phyloP scores from a whole-genome alignment of 1,139 yeast species.

The Saccharomyces hybrid region DNA sequence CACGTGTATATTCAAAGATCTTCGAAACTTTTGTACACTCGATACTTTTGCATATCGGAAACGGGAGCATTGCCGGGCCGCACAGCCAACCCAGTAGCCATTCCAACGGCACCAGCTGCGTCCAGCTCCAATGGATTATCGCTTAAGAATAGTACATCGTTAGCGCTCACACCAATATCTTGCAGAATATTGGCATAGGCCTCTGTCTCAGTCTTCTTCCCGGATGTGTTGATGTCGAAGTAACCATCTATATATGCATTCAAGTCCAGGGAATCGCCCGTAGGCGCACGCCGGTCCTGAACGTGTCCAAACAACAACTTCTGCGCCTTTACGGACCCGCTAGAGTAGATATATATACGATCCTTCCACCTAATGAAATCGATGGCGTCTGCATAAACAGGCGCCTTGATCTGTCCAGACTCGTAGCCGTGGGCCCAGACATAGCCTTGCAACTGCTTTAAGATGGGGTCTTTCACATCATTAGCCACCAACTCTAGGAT shows the following conservation, averaged over 20 bases:
- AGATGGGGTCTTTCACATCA: constrained; percentile 71
- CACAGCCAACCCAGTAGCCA: constrained; percentile 50
- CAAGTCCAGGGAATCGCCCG: constrained; percentile 37
- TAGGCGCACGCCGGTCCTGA: constrained; percentile 20
- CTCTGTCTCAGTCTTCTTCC: constrained; percentile 50
- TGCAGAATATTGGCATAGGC: constrained; percentile 55
- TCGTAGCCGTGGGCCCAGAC: constrained; percentile 80
- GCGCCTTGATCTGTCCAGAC: constrained; percentile 67
- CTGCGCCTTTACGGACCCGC: constrained; percentile 89
- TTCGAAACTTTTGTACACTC: constrained; percentile 3
- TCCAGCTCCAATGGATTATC: constrained; percentile 62
- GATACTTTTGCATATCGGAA: constrained; percentile 19
- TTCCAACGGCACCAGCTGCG: constrained; percentile 67
- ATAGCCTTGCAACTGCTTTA: constrained; percentile 75
- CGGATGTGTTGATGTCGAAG: constrained; percentile 81
- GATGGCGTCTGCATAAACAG: constrained; percentile 69
- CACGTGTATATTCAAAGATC: not conserved
- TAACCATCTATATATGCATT: constrained; percentile 54
- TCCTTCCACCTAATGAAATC: constrained; percentile 38
- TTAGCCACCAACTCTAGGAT: constrained; percentile 49
- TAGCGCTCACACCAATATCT: constrained; percentile 35
- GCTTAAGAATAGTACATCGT: constrained; percentile 56
- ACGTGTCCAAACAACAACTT: constrained; percentile 67
- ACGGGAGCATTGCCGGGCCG: constrained; percentile 73
- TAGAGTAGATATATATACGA: constrained; percentile 68